Conservation (phyloP, 345 rosid genomes). For the Isatis tinctoria region DNA sequence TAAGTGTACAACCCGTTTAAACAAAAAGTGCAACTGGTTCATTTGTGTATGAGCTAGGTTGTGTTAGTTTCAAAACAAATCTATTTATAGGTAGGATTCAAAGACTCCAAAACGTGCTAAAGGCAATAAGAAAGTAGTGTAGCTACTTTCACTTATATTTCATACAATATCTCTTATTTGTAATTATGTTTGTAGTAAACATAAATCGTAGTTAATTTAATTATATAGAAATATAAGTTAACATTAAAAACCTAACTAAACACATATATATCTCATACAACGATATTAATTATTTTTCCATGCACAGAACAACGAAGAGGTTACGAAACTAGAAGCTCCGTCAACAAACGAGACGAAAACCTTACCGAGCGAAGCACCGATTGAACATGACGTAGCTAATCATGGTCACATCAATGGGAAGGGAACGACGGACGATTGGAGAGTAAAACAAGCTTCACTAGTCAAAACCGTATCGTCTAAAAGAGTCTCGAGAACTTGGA, state of each 20-base stretch:
- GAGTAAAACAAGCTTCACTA: slow-evolving; percentile 19
- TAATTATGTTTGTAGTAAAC: background rate
- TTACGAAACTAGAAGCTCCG: slow-evolving; percentile 2
- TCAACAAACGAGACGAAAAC: background rate
- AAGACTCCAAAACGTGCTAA: background rate
- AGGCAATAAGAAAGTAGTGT: background rate
- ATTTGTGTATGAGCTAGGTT: background rate
- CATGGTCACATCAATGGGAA: slow-evolving; percentile 3
- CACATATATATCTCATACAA: background rate
- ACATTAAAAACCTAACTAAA: background rate
- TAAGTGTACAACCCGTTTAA: background rate
- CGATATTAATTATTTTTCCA: slow-evolving; percentile 2
- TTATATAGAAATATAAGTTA: background rate
- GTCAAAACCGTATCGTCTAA: slow-evolving; percentile 14
- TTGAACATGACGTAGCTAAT: background rate
- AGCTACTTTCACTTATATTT: background rate
- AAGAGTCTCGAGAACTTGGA: slow-evolving; percentile 46
- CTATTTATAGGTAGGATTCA: background rate
- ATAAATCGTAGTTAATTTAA: background rate
- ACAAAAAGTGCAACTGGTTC: background rate
- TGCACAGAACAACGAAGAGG: slow-evolving; percentile 16
- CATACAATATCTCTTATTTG: background rate
- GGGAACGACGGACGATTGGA: slow-evolving; percentile 1
- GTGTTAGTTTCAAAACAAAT: background rate
- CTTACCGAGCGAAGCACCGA: slow-evolving; percentile 5